Base-by-base conservation (phyloP, 805 yeast species). In the Monosporozyma unispora region DNA sequence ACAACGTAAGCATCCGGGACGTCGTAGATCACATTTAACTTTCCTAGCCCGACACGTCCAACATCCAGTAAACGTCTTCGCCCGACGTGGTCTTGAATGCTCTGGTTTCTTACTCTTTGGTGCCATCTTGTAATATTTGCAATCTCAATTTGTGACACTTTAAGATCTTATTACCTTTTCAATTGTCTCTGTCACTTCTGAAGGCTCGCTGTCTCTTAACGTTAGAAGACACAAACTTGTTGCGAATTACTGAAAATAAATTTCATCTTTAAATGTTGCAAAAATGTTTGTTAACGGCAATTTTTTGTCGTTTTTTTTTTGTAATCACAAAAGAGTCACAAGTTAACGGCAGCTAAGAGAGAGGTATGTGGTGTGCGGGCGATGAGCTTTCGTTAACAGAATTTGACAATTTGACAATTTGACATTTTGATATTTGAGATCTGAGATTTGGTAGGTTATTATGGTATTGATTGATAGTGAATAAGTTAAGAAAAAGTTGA, bases 31-130 rank as follows among this genome's bases (percentile, higher is more conserved):
- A 65, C 96, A 89, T 50, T 85, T 81, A 45, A 88, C 82, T 64
- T 87, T 85, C 43, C 96, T 67, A 14, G 82, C 70, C 42, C 96
- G 74, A 59, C 96, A 88, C 0, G 96, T 86, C 72, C 87, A 87
- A 62, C 96, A 89, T 1, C 96, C 96, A 0, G 86, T 81, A 60
- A 87, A 88, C 0, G 93, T 81, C 61, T 88, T 89, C 8, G 78
- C 76, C 50, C 81, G 68, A 52, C 67, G 50, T 7, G 53, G 52
- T 28, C 44, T 51, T 14, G 19, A 8, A 12, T 39, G 25, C 4
- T 10, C 22, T 12, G 8, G 3, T 25, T 18, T 37, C 46, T 31
- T 39, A 4, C 21, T 42, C 11, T 37, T 37, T 4, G 8, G 7
- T 4, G 5, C 10, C 33, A 8, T 29, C 14, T n/a, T n/a, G 12